phyloP scores from a whole-genome alignment of 768 basidiomycete species.

The Hygrocybe coccinea region DNA sequence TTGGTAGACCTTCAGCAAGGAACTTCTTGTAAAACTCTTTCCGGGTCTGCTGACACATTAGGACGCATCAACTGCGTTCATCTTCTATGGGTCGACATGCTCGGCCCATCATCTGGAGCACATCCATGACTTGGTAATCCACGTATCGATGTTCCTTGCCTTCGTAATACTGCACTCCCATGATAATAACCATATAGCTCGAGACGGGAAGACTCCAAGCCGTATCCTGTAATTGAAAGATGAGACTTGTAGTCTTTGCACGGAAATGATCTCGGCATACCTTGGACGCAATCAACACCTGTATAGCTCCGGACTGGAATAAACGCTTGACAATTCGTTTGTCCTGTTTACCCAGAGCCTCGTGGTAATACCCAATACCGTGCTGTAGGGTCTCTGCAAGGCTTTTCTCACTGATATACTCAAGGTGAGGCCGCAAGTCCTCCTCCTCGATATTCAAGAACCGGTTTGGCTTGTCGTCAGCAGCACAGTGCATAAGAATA shows the following conservation, averaged over 20 bases:
- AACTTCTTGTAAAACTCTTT: slow-evolving; percentile 99
- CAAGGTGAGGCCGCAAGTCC: slow-evolving; percentile 86
- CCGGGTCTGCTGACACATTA: slow-evolving; percentile 96
- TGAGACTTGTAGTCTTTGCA: background rate
- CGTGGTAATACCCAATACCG: slow-evolving; percentile 94
- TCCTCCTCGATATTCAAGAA: slow-evolving; percentile 85
- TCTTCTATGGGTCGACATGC: slow-evolving; percentile 90
- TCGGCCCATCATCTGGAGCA: slow-evolving; percentile 97
- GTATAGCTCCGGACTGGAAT: slow-evolving; percentile 92
- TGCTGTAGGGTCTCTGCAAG: slow-evolving; percentile 79
- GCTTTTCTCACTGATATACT: slow-evolving; percentile 70
- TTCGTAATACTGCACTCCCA: slow-evolving; percentile 97
- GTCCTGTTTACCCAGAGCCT: slow-evolving; percentile 85
- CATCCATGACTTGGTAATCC: slow-evolving; percentile 97
- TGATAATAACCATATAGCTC: slow-evolving; percentile 98
- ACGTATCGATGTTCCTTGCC: slow-evolving; percentile 97
- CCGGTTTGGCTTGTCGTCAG: slow-evolving; percentile 76
- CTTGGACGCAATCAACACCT: slow-evolving; percentile 83
- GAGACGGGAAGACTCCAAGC: slow-evolving; percentile 94
- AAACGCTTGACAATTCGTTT: slow-evolving; percentile 38
- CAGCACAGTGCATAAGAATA: slow-evolving; percentile 78
- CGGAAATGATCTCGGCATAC: slow-evolving; percentile 35
- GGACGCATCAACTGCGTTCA: slow-evolving; percentile 83
- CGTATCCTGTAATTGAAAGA: slow-evolving; percentile 57
- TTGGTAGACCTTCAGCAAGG: slow-evolving; percentile 92